Evolutionary conservation across 1,284 basidiomycete genomes (phyloP), one percentile per base, ranked within the genome.

Genomic region (Erythrobasidium hasegawianum): DNA sequence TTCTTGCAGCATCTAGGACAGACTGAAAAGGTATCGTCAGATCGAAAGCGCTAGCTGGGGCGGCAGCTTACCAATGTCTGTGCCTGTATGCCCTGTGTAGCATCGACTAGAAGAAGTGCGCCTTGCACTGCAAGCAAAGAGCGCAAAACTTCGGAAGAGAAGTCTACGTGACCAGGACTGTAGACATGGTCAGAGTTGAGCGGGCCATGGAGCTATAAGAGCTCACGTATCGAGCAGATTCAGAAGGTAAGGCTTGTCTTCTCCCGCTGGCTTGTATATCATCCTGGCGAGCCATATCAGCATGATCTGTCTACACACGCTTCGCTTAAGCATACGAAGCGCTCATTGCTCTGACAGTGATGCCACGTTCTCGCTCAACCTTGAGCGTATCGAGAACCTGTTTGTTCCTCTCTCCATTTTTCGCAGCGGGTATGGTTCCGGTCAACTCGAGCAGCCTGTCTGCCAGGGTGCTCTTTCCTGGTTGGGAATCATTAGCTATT

Each of bases 361-460:
- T 95, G 29, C 92, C 95, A 49, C 95, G 83, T 77, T 98, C 95
- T 58, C 91, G 82, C 77, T 98, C 94, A 0, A 98, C 94, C 77
- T 97, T 97, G 62, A 98, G 83, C 75, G 94, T 96, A 77, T 96
- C 92, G 43, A 96, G 77, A n/a, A 95, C 89, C 76, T 96, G 92
- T 70, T 89, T 85, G 72, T 91, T 92, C 69, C 81, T 81, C 40
- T 86, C 85, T 69, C 81, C 78, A 69, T 83, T 77, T 70, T 84
- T 83, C 3, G 38, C 20, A 72, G 82, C 84, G 69, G 84, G 81
- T 40, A 94, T 90, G 0, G 93, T 96, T 13, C 87, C 87, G 47
- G 93, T 97, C 75, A 94, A 81, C 87, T 95, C 74, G 55, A 66
- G 71, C 58, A 76, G 66, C 83, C 89, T 81, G 76, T 96, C 93